Base-by-base conservation (phyloP, 2,329 filamentous ascomycete species). In the Thelonectria discophora region DNA sequence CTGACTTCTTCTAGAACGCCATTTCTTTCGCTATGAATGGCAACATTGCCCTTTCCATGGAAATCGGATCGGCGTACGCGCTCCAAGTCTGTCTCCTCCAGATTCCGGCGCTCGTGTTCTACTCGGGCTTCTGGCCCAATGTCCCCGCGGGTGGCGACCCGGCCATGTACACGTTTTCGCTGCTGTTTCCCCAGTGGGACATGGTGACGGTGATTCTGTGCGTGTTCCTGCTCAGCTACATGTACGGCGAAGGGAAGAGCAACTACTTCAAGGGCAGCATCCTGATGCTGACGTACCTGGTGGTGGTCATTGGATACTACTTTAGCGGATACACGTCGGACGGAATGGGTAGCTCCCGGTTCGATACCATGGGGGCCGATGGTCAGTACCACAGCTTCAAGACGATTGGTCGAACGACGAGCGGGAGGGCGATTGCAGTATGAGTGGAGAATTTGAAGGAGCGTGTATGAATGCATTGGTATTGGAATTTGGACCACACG, bases 191-290 rank as follows among this genome's bases (percentile, higher is more conserved):
- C 1, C 95, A 99, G 77, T 99, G 94, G 94, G 95, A 99, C 76
- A 96, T 99, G 92, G 90, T 98, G 12, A 97, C 92, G 0, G 93
- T 98, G 15, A 97, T 98, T 62, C 81, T 99, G 15, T 97, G 94
- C 72, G 93, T 99, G 17, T 97, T 99, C 81, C 81, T 99, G 58
- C 87, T 99, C 67, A 97, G 93, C 72, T 97, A 98, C 82, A 94
- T 99, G 83, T 97, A 98, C 71, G 92, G 94, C 53, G 95, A 99
- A 79, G 95, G 95, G 42, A 99, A 99, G 87, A 98, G 94, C 82
- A 99, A 99, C 78, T 99, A 99, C 79, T 99, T 99, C 87, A 99
- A 99, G 81, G 95, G 95, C 53, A 97, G 92, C 67, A 97, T 98
- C 69, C 83, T 99, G 54, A 88, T 98, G 65, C 82, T 99, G 52